Evolutionary conservation across 371 early-diverging fungal species (phyloP).

Genomic region (Mucor circinelloides): DNA sequence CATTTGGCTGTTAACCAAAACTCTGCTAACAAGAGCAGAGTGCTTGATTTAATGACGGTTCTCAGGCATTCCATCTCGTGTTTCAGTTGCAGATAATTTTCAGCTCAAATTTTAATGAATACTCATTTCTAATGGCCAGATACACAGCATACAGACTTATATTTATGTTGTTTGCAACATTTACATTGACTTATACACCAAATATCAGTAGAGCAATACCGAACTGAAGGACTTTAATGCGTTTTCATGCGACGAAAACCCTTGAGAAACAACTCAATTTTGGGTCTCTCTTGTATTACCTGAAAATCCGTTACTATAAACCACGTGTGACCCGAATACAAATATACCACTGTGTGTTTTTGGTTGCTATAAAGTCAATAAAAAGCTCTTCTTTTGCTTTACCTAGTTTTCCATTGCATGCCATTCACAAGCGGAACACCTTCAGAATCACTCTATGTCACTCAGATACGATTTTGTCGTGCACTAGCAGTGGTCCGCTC

Average conservation of each 20-base stretch:
- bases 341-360: not conserved
- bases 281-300: not conserved
- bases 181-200: no score
- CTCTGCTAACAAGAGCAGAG: no score
- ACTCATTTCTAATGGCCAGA: no score
- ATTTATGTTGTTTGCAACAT: no score
- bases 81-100: no score
- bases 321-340: not conserved
- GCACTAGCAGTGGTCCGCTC: conserved; percentile 35
- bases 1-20: no score
- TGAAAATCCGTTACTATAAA: not conserved
- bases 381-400: not conserved
- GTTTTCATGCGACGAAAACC: not conserved
- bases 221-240: no score
- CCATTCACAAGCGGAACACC: not conserved
- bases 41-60: no score
- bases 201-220: no score
- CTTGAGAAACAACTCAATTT: not conserved
- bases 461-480: conserved; percentile 35
- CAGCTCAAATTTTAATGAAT: no score
- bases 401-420: not conserved
- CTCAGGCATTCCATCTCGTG: no score
- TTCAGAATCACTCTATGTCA: conserved; percentile 11
- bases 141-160: no score
- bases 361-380: not conserved